These are phyloP conservation scores for Saccharomycopsis fodiens DNA, from an alignment of 805 yeast species.

Conservation along the genomic window DNA sequence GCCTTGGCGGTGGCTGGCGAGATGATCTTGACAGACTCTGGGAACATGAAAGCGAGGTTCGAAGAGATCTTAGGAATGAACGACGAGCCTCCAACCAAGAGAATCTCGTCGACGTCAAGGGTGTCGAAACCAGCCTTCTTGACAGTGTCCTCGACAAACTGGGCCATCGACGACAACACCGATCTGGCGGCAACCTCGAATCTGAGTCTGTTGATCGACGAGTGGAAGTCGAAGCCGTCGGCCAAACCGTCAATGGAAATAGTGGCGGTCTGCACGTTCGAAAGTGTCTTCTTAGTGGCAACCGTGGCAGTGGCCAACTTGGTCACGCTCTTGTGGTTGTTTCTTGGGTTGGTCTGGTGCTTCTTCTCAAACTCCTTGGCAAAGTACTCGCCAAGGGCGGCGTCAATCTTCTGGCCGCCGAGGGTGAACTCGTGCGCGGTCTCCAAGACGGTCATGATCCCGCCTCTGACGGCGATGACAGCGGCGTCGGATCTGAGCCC, in stretches of 20 bases:
- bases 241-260: slow-evolving; percentile 93
- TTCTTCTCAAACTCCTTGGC: slow-evolving; percentile 94
- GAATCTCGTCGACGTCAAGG: slow-evolving; percentile 82
- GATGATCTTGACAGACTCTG: slow-evolving; percentile 57
- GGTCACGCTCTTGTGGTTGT: slow-evolving; percentile 77
- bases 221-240: slow-evolving; percentile 89
- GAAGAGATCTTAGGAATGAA: slow-evolving; percentile 86
- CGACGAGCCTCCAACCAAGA: slow-evolving; percentile 90
- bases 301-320: slow-evolving; percentile 80
- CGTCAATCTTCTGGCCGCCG: slow-evolving; percentile 87
- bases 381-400: slow-evolving; percentile 69
- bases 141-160: slow-evolving; percentile 68
- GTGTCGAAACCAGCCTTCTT: slow-evolving; percentile 77
- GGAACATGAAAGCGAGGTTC: slow-evolving; percentile 68
- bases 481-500: slow-evolving; percentile 95
- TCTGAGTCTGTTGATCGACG: slow-evolving; percentile 88
- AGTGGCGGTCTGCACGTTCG: slow-evolving; percentile 81
- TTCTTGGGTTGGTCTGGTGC: slow-evolving; percentile 70
- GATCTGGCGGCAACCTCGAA: slow-evolving; percentile 81
- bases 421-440: slow-evolving; percentile 74
- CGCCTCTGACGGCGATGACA: slow-evolving; percentile 87
- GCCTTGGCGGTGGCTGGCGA: slow-evolving; percentile 75
- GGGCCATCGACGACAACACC: slow-evolving; percentile 66
- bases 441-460: slow-evolving; percentile 80
- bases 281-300: slow-evolving; percentile 81